These are phyloP conservation scores for Stagonosporopsis tanaceti DNA, from an alignment of 2,329 filamentous ascomycete species.

Conservation along the genomic window DNA sequence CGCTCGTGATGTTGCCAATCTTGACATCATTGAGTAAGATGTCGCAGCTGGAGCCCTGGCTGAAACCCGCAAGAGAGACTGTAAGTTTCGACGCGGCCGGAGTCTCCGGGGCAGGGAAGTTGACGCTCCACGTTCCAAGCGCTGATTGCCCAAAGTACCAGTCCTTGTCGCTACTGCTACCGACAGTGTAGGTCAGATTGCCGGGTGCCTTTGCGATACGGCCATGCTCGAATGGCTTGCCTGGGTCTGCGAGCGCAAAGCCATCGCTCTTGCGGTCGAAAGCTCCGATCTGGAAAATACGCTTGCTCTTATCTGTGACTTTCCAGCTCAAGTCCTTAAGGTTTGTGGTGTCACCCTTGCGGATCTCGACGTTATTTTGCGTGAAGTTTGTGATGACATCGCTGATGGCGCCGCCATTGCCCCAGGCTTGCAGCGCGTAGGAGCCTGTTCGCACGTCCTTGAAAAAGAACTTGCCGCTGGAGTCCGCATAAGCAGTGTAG, in stretches of 20 bases:
- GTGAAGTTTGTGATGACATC: constrained; percentile 58
- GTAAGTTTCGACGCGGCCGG: constrained; percentile 48
- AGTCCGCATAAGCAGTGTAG: constrained; percentile 58
- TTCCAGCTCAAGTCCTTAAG: constrained; percentile 55
- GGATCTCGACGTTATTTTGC: constrained; percentile 53
- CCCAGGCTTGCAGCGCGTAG: constrained; percentile 62
- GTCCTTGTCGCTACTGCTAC: constrained; percentile 46
- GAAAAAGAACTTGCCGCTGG: constrained; percentile 55
- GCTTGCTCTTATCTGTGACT: constrained; percentile 46
- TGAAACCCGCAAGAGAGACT: constrained; percentile 57
- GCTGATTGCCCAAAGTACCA: constrained; percentile 61
- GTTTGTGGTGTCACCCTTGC: constrained; percentile 44
- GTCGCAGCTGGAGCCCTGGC: constrained; percentile 51
- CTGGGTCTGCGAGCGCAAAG: constrained; percentile 53
- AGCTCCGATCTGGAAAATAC: constrained; percentile 60
- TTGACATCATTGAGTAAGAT: constrained; percentile 54
- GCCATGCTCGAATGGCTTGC: constrained; percentile 55
- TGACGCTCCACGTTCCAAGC: constrained; percentile 44
- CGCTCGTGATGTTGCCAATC: constrained; percentile 53
- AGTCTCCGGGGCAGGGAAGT: constrained; percentile 41
- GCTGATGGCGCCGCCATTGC: constrained; percentile 54
- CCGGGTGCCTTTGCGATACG: constrained; percentile 56
- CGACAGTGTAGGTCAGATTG: constrained; percentile 56
- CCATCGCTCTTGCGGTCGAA: constrained; percentile 58
- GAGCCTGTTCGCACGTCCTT: constrained; percentile 54